Evolutionary conservation across 345 rosid genomes (phyloP).

Genomic region (Iberis pinnata): DNA sequence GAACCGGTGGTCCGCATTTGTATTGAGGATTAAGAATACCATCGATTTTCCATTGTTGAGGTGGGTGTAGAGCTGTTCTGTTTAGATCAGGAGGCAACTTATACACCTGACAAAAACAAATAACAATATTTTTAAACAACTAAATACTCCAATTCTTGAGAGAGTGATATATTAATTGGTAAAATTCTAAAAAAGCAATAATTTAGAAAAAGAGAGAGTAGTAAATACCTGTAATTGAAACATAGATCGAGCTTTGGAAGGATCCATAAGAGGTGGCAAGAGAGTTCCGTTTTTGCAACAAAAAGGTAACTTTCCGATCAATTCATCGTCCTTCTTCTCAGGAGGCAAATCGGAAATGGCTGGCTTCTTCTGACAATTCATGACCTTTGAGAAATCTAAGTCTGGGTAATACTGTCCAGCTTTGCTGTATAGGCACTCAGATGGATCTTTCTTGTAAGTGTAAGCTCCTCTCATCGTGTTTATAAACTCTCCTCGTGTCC

Average conservation of each 20-base stretch:
- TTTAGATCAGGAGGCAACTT: conserved; percentile 68
- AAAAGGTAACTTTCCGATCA: conserved; percentile 55
- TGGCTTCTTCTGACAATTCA: conserved; percentile 61
- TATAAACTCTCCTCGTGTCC: conserved; percentile 87
- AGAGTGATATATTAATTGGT: too few relatives aligned
- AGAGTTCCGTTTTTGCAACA: conserved; percentile 77
- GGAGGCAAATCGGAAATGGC: conserved; percentile 26
- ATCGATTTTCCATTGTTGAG: conserved; percentile 58
- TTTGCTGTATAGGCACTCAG: conserved; percentile 57
- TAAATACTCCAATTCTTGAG: too few relatives aligned
- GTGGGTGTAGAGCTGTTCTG: conserved; percentile 66
- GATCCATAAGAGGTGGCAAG: conserved; percentile 61
- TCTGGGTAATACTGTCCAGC: conserved; percentile 54
- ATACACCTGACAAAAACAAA: conserved; percentile 18
- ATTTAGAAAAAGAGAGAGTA: neutral
- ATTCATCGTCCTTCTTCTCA: conserved; percentile 40
- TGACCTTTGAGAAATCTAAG: conserved; percentile 61
- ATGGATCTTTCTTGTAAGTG: conserved; percentile 43
- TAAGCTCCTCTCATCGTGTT: conserved; percentile 75
- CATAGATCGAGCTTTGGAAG: conserved; percentile 41
- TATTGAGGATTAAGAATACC: conserved; percentile 62
- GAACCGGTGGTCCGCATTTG: conserved; percentile 65
- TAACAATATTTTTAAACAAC: neutral
- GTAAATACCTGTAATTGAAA: conserved; percentile 69
- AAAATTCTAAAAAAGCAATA: too few relatives aligned